Evolutionary conservation across 176 grass and related monocot species (phyloP).

Genomic region (Eremochloa ophiuroides): DNA sequence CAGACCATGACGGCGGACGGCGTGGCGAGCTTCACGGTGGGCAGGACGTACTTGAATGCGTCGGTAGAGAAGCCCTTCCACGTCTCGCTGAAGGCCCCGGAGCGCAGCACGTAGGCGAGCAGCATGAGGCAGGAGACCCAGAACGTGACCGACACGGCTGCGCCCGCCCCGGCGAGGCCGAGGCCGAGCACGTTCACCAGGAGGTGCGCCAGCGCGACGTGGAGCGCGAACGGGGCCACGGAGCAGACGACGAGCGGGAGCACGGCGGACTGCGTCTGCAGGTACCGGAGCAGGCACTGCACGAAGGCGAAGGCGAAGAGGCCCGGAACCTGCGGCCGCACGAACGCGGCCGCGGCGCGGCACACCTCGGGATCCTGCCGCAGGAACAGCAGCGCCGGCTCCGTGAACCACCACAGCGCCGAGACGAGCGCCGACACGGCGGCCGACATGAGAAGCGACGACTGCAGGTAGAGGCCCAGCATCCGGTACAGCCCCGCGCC

Average conservation of each 20-base stretch:
- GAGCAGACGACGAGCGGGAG: constrained; percentile 73
- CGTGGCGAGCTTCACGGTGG: constrained; percentile 66
- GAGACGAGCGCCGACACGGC: constrained; percentile 50
- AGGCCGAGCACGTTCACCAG: constrained; percentile 50
- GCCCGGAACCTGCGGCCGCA: constrained; percentile 48
- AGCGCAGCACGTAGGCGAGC: constrained; percentile 40
- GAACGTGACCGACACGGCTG: constrained; percentile 44
- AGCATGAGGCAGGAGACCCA: constrained; percentile 67
- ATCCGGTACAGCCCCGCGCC: constrained; percentile 61
- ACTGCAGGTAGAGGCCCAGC: constrained; percentile 83
- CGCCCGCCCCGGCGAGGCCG: constrained; percentile 48
- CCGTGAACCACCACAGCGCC: constrained; percentile 69
- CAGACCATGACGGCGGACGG: constrained; percentile 94
- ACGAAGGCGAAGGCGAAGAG: constrained; percentile 60
- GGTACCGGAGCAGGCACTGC: constrained; percentile 76
- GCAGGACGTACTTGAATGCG: constrained; percentile 51
- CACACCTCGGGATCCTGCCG: constrained; percentile 63
- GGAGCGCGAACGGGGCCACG: constrained; percentile 37
- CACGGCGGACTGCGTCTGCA: constrained; percentile 73
- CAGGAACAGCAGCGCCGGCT: constrained; percentile 51
- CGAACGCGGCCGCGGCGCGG: constrained; percentile 47
- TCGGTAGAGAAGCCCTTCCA: constrained; percentile 72
- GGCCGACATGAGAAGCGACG: constrained; percentile 51
- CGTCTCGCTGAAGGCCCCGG: constrained; percentile 43
- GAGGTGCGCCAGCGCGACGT: constrained; percentile 51